Base-by-base conservation (phyloP, 768 basidiomycete species). In the Lactarius evosmus region DNA sequence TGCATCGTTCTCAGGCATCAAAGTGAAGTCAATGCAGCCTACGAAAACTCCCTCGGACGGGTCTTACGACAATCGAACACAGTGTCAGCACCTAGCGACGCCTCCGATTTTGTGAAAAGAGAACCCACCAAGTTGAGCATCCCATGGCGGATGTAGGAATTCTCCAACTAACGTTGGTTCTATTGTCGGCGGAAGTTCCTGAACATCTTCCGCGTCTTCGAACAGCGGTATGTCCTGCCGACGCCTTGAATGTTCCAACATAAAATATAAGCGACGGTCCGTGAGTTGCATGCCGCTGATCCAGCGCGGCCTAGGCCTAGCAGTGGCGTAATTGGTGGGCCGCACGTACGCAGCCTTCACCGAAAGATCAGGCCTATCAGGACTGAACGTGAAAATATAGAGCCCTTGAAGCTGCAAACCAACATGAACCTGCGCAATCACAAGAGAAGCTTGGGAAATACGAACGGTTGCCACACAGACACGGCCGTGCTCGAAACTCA, bases 1-100 rank as follows among this genome's bases (percentile, higher is more conserved):
- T 34, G 38, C 27, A 50, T 53, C 44, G 41, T 7, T 41, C 41
- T 61, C 60, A 36, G 65, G 62, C 57, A 59, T 27, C 51, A 66
- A 30, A 17, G 52, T 64, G 22, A 66, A 64, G 36, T 66, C 65
- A 33, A 66, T 66, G 19, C 65, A 66, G n/a, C 62, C 62, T 25
- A 66, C 57, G 25, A 41, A 46, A 22, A 22, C 14, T 7, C 30
- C 8, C 5, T 25, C 30, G 14, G 0, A 16, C 1, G 17, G 32
- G 2, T 5, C 58, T 53, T 14, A 14, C 46, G 44, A 46, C 22
- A 46, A 25, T 25, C 22, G 44, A 25, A 8, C 44, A 44, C 46
- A 17, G 36, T 27, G 49, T 56, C 33, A 55, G 36, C 8, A 27
- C 41, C 19, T 19, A 34, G 9, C 30, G 5, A 19, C 22, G 40